Percentiles rank a stretch among this genome's conserved stretches.
phyloP scores from a whole-genome alignment of 2,329 filamentous ascomycete genomes.

The Neonectria ditissima region DNA sequence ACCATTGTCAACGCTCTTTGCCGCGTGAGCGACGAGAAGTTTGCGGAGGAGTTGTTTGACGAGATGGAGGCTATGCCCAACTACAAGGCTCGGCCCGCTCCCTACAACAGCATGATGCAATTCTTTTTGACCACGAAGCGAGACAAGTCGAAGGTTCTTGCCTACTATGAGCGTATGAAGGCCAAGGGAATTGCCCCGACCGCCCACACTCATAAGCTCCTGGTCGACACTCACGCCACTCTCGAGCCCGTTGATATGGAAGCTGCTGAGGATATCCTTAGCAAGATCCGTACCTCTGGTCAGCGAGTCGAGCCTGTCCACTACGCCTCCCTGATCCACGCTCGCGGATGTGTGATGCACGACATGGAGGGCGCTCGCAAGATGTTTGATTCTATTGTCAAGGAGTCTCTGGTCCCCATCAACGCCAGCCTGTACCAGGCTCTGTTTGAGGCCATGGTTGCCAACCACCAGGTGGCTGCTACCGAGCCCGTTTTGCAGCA shows the following conservation, averaged over 20 bases:
- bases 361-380: slow-evolving; percentile 86
- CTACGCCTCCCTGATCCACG: slow-evolving; percentile 95
- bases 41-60: slow-evolving; percentile 96
- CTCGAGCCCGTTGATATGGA: slow-evolving; percentile 91
- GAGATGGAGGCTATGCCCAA: slow-evolving; percentile 99
- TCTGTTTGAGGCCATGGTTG: slow-evolving; percentile 96
- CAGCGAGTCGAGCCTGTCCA: slow-evolving; percentile 90
- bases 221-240: slow-evolving; percentile 95
- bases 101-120: slow-evolving; percentile 99
- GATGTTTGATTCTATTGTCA: slow-evolving; percentile 84
- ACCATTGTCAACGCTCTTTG: slow-evolving; percentile 98
- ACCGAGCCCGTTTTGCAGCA: slow-evolving; percentile 79
- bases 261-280: slow-evolving; percentile 86
- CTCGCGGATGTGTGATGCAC: slow-evolving; percentile 92
- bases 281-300: slow-evolving; percentile 79
- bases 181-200: slow-evolving; percentile 88
- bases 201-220: slow-evolving; percentile 95
- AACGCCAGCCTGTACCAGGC: slow-evolving; percentile 95
- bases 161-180: slow-evolving; percentile 96
- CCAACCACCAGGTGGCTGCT: slow-evolving; percentile 85
- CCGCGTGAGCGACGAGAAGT: slow-evolving; percentile 96
- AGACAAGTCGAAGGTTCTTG: slow-evolving; percentile 91
- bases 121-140: slow-evolving; percentile 99
- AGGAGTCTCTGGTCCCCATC: slow-evolving; percentile 73
- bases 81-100: slow-evolving; percentile 96